Evolutionary conservation across 148 eudicot species (phyloP).

Genomic region (Silene conica): DNA sequence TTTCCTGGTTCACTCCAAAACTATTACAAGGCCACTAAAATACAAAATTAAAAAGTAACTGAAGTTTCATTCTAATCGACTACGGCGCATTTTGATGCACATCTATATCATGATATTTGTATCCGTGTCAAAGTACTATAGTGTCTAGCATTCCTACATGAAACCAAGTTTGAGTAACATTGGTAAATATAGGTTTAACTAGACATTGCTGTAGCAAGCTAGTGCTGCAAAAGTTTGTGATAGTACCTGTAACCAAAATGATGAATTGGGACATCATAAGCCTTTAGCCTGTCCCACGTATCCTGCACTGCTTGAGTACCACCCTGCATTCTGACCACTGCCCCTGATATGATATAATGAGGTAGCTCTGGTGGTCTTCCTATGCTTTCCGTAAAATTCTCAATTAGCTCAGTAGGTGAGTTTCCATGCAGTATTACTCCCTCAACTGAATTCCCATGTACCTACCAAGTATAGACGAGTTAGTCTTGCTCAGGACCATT

Average conservation of each 20-base stretch:
- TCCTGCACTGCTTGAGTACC: slow-evolving; percentile 72
- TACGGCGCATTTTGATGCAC: too few relatives aligned
- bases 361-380: slow-evolving; percentile 98
- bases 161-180: too few relatives aligned
- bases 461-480: slow-evolving; percentile 32
- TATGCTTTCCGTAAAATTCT: slow-evolving; percentile 70
- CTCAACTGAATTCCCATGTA: slow-evolving; percentile 59
- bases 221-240: not conserved
- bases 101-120: too few relatives aligned
- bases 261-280: slow-evolving; percentile 78
- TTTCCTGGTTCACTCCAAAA: too few relatives aligned
- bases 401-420: slow-evolving; percentile 81
- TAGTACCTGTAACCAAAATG: slow-evolving; percentile 96
- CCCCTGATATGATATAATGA: slow-evolving; percentile 87
- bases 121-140: too few relatives aligned
- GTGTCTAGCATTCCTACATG: too few relatives aligned
- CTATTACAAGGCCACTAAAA: too few relatives aligned
- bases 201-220: not conserved
- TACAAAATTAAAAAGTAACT: too few relatives aligned
- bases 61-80: too few relatives aligned
- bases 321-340: slow-evolving; percentile 97
- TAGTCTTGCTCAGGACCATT: too few relatives aligned
- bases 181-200: not conserved
- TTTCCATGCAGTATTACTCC: slow-evolving; percentile 79
- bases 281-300: slow-evolving; percentile 50